Percentiles rank a stretch among this genome's conserved stretches.
phyloP scores from a whole-genome alignment of 768 basidiomycete species.

The Phanerodontia chrysosporium region DNA sequence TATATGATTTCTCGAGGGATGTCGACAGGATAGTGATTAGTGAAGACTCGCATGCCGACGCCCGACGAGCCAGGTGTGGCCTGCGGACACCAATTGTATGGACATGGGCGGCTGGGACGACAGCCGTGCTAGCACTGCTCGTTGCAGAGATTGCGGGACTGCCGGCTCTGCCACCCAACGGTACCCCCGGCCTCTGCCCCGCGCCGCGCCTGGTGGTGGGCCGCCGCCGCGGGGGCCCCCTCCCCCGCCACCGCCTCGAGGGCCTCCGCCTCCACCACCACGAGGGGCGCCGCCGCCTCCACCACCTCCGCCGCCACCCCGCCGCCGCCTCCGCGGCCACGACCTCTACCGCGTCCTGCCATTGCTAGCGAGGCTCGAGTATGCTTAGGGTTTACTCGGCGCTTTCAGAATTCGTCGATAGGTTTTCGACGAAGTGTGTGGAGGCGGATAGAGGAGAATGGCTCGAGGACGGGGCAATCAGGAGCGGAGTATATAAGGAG shows the following conservation, averaged over 20 bases:
- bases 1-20: slow-evolving; percentile 63
- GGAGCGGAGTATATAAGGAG: not conserved
- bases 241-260: not conserved
- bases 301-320: not conserved
- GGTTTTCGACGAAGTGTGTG: not conserved
- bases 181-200: not conserved
- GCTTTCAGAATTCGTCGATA: not conserved
- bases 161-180: slow-evolving; percentile 2
- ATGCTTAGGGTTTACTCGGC: too few relatives aligned
- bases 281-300: not conserved
- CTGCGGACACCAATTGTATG: slow-evolving; percentile 64
- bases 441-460: not conserved
- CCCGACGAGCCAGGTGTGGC: slow-evolving; percentile 58
- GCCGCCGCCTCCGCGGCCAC: too few relatives aligned
- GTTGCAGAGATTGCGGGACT: not conserved
- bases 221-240: too few relatives aligned
- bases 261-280: not conserved
- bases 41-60: slow-evolving; percentile 33
- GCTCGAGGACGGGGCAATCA: not conserved
- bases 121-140: not conserved
- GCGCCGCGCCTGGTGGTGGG: not conserved
- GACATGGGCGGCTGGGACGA: slow-evolving; percentile 36
- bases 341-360: not conserved
- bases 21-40: slow-evolving; percentile 63
- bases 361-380: not conserved